A percentile compares a stretch with the other conserved stretches of the same genome.
phyloP scores from a whole-genome alignment of 805 yeast genomes.

The Yarrowia yakushimensis region DNA sequence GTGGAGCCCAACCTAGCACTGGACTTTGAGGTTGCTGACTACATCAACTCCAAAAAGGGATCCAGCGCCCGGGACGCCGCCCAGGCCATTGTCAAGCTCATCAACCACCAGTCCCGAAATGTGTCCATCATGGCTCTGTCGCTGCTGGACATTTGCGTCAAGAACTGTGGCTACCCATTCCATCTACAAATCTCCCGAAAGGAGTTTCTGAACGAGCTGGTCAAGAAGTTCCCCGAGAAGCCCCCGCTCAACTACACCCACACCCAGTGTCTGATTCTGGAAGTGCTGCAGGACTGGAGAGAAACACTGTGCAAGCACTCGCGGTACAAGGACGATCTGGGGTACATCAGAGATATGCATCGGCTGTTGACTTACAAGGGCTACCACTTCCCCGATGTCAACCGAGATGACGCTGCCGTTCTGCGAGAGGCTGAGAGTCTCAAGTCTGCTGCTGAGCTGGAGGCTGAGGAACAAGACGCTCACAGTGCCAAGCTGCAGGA shows the following conservation, averaged over 20 bases:
- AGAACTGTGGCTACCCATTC: constrained; percentile 96
- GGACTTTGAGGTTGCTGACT: constrained; percentile 89
- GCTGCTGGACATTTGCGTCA: constrained; percentile 80
- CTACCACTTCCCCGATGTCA: constrained; percentile 86
- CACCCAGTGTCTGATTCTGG: constrained; percentile 78
- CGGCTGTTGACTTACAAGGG: constrained; percentile 85
- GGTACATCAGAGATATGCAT: constrained; percentile 94
- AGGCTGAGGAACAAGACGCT: constrained; percentile 86
- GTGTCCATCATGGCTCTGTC: constrained; percentile 76
- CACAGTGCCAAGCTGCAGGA: constrained; percentile 95
- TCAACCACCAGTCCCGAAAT: constrained; percentile 80
- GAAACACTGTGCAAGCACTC: constrained; percentile 90
- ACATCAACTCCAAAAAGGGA: constrained; percentile 89
- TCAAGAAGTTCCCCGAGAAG: constrained; percentile 87
- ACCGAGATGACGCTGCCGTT: constrained; percentile 87
- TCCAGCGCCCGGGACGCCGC: constrained; percentile 90
- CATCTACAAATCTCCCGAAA: constrained; percentile 92
- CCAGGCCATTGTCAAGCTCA: constrained; percentile 71
- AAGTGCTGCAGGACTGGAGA: constrained; percentile 95
- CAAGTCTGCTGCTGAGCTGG: constrained; percentile 84
- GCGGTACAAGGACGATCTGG: constrained; percentile 85
- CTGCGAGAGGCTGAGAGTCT: constrained; percentile 75
- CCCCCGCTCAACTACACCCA: constrained; percentile 84
- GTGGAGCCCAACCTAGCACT: constrained; percentile 83
- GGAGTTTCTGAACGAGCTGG: constrained; percentile 90